Conservation (phyloP, 208 protist genomes). For the Leishmania tropica region DNA sequence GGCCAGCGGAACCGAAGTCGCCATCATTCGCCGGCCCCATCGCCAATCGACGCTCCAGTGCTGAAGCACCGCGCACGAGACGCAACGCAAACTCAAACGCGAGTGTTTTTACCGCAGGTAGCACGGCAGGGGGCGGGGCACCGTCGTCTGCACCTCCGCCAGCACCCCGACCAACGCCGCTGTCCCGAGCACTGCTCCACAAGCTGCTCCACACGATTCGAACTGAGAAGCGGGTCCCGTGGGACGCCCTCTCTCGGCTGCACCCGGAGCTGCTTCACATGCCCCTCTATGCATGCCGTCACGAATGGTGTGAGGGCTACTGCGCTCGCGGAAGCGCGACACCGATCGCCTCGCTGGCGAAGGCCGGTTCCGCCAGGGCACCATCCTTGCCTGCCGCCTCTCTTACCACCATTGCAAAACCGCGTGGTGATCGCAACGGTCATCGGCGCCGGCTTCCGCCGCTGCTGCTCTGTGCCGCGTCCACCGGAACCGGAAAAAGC, state of each 20-base stretch:
- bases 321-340: conserved; percentile 21
- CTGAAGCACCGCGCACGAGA: neutral
- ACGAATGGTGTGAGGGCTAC: conserved; percentile 35
- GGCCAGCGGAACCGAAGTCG: neutral
- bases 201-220: conserved; percentile 24
- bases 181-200: conserved; percentile 24
- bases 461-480: conserved; percentile 58
- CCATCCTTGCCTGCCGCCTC: neutral
- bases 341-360: neutral
- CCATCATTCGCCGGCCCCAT: neutral
- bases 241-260: conserved; percentile 16
- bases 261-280: conserved; percentile 32
- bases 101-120: neutral
- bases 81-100: neutral
- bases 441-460: conserved; percentile 3
- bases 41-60: neutral
- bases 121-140: neutral
- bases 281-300: conserved; percentile 37
- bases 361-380: neutral
- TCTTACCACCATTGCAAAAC: neutral
- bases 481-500: conserved; percentile 78
- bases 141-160: conserved; percentile 1
- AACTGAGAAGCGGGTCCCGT: conserved; percentile 27
- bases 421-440: neutral
- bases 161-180: neutral